Evolutionary conservation across 225 moss, liverwort and hornwort genomes (phyloP), one percentile per base, ranked within the genome.

Genomic region (Anthoceros angustus): DNA sequence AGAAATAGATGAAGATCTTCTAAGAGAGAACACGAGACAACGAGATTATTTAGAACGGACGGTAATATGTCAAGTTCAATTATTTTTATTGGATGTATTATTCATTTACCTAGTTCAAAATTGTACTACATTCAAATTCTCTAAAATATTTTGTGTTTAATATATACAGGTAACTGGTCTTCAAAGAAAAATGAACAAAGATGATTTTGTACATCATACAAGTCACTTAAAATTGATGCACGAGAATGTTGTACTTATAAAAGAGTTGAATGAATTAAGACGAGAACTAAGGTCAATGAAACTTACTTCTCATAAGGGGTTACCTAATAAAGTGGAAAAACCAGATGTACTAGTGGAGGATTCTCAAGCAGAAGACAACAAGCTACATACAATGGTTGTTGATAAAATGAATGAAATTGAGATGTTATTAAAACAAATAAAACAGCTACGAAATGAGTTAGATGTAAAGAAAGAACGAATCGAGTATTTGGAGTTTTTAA

Each of bases 11-110:
- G 75, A 78, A 18, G 88, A 86, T 38, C 67, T 90, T 39, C 20
- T 88, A 6, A 65, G 39, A 4, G 94, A 90, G 7, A 82, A 75
- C 8, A 85, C 74, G 40, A 78, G 83, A 9, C 94, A 90, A 77
- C 76, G 88, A 20, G 80, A 83, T 63, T 95, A 90, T 70, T 72
- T 95, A 40, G 94, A 90, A 62, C 78, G 20, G 72, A 86, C 83
- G 71, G 94, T 95, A 64, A 62, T 6, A 42, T 14, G 4, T 50
- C 6, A 50, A 11, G 7, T 16, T 8, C 16, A 16, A 20, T 50
- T 20, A 8, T 50, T 14, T 50, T 14, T 50, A 20, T 50, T 45
- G n/a, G n/a, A 45, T 45, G 43, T 8, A 9, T 45, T 45, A 14
- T 8, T 45, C 9, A 14, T 45, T 45, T 9, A 8, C 14, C 9